Conservation (phyloP, 805 yeast species). For the Danielia reshetovae region DNA sequence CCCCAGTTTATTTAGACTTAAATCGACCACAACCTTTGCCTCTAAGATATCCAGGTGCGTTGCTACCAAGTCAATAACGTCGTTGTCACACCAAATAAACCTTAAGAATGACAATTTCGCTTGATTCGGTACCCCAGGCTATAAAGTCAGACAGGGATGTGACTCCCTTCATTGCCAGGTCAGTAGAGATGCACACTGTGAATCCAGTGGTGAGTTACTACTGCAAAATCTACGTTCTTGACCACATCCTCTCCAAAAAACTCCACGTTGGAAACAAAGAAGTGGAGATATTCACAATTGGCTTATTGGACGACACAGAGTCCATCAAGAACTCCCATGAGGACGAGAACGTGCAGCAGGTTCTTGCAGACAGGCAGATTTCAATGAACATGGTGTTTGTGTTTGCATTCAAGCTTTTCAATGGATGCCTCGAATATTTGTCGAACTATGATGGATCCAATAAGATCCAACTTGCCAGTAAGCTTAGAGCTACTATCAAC, state of each 20-base stretch:
- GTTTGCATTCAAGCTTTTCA: conserved; percentile 59
- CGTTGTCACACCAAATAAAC: too few species aligned
- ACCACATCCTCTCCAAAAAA: conserved; percentile 57
- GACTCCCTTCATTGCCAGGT: conserved; percentile 47
- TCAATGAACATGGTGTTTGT: conserved; percentile 27
- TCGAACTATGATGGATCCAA: conserved; percentile 38
- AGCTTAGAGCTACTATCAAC: conserved; percentile 50
- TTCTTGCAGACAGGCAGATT: conserved; percentile 57
- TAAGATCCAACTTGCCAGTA: conserved; percentile 45
- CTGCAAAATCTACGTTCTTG: conserved; percentile 66
- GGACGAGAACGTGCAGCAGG: conserved; percentile 39
- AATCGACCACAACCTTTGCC: too few species aligned
- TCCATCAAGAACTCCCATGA: conserved; percentile 40
- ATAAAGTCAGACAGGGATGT: conserved; percentile 33
- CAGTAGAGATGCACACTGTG: conserved; percentile 50
- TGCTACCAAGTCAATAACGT: too few species aligned
- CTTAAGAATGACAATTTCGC: background rate
- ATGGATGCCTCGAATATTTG: conserved; percentile 33
- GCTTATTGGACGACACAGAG: conserved; percentile 71
- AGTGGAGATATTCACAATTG: conserved; percentile 56
- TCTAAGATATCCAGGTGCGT: too few species aligned
- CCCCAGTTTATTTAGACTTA: too few species aligned
- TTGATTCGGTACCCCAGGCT: conserved; percentile 5
- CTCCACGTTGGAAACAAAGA: conserved; percentile 55
- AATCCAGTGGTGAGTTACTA: conserved; percentile 73